Evolutionary conservation across 768 basidiomycete species (phyloP), one percentile per base, ranked within the genome.

Genomic region (Termitomyces titanicus): DNA sequence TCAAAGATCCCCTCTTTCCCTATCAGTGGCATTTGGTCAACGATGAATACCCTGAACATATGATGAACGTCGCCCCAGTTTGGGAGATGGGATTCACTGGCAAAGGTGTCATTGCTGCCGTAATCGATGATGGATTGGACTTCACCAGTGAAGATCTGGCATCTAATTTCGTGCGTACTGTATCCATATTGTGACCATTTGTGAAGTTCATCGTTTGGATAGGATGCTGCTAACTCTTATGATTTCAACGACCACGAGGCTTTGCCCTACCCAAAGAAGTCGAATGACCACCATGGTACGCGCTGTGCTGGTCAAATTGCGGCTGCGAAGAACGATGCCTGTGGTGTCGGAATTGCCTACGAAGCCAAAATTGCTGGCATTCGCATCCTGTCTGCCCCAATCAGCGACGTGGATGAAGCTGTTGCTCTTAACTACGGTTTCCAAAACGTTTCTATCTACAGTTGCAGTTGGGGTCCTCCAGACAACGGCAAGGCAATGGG

Each of bases 301-400:
- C 89, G 97, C 2, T 99, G 97, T 69, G 96, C 96, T 1, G 97
- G 97, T 33, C 95, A 98, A 70, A 86, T 99, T 53, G 94, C 91
- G 24, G 97, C 96, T 3, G 85, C 79, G 13, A 92, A 89, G 68
- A 98, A 99, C 70, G 83, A 89, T 55, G 89, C 87, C 2, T 99
- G 97, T 62, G 97, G 97, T 47, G 79, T 98, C 20, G 97, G 97
- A 8, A 88, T 99, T 53, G 92, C 96, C 5, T 92, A 97, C 67
- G 77, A 88, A 4, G 87, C 94, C 35, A 91, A 91, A 63, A 84
- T 98, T 58, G 91, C 97, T 29, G 97, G 94, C n/a, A 80, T 98
- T 39, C 89, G 97, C 48, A 98, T 99, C 58, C 82, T 99, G 37
- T 95, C 93, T 1, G 93, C 89, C 2, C 86, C 91, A 18, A 97